Evolutionary conservation across 2,329 filamentous ascomycete species (phyloP).

Genomic region (Thielaviopsis musarum): DNA sequence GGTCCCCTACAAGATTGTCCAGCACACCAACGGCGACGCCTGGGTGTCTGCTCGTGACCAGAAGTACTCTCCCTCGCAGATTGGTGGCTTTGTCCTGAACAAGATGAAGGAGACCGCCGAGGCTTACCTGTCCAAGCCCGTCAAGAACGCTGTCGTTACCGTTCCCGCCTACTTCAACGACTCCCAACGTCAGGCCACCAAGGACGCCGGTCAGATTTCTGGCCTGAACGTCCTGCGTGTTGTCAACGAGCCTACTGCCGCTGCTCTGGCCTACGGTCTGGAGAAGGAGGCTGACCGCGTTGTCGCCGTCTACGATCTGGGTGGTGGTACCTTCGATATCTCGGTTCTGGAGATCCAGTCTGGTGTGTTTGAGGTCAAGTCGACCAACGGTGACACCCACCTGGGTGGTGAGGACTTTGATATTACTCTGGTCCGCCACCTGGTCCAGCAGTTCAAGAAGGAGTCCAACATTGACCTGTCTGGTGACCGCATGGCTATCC

Average conservation of each 20-base stretch:
- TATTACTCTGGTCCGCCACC: conserved; percentile 81
- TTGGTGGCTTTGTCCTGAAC: conserved; percentile 87
- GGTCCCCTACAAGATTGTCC: conserved; percentile 96
- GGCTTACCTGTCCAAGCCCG: conserved; percentile 71
- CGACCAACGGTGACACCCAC: conserved; percentile 96
- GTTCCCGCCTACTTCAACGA: conserved; percentile 99
- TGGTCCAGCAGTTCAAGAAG: conserved; percentile 93
- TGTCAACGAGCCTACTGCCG: conserved; percentile 94
- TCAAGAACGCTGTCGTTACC: conserved; percentile 94
- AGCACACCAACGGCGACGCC: conserved; percentile 90
- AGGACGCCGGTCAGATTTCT: conserved; percentile 92
- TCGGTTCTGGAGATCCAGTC: conserved; percentile 94
- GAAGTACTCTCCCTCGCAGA: conserved; percentile 96
- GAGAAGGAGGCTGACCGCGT: conserved; percentile 86
- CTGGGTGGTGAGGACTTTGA: conserved; percentile 98
- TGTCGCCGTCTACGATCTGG: conserved; percentile 92
- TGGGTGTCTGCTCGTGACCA: conserved; percentile 88
- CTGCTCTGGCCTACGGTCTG: conserved; percentile 86
- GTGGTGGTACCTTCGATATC: conserved; percentile 98
- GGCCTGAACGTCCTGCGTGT: conserved; percentile 95
- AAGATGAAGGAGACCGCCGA: conserved; percentile 99
- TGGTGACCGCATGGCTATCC: conserved; percentile 90
- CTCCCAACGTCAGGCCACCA: conserved; percentile 92
- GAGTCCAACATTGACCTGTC: conserved; percentile 83
- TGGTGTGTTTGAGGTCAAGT: conserved; percentile 98